phyloP scores from a whole-genome alignment of 768 basidiomycete species.

The Pisolithus tinctorius region DNA sequence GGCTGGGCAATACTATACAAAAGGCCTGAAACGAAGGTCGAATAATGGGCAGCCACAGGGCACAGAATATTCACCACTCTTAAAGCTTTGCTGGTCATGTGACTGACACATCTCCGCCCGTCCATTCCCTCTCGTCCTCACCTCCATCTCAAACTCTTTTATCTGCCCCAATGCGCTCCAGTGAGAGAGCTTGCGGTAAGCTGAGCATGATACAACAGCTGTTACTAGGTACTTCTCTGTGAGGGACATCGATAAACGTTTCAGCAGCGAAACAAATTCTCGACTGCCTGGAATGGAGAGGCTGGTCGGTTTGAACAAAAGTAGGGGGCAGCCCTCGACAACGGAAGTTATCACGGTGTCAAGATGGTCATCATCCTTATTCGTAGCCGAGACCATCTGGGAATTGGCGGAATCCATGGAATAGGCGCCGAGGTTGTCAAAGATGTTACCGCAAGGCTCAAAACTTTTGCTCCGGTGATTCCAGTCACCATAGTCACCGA shows the following conservation, averaged over 20 bases:
- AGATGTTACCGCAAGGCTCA: neutral
- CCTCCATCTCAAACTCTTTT: too few relatives aligned
- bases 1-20: too few relatives aligned
- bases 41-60: too few relatives aligned
- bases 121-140: too few relatives aligned
- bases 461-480: neutral
- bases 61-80: too few relatives aligned
- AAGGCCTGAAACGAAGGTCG: too few relatives aligned
- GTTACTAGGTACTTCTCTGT: neutral
- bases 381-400: neutral
- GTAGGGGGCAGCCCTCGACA: neutral
- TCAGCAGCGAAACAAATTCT: neutral
- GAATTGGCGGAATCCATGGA: neutral
- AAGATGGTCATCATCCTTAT: neutral
- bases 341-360: neutral
- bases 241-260: neutral
- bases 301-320: neutral
- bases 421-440: neutral
- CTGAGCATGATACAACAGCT: too few relatives aligned
- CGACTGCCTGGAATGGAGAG: neutral
- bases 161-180: too few relatives aligned
- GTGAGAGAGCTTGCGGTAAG: too few relatives aligned
- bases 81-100: too few relatives aligned
- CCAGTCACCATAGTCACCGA: neutral
- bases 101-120: too few relatives aligned